Evolutionary conservation across 768 basidiomycete genomes (phyloP), one percentile per base, ranked within the genome.

Genomic region (Psilocybe sp.): DNA sequence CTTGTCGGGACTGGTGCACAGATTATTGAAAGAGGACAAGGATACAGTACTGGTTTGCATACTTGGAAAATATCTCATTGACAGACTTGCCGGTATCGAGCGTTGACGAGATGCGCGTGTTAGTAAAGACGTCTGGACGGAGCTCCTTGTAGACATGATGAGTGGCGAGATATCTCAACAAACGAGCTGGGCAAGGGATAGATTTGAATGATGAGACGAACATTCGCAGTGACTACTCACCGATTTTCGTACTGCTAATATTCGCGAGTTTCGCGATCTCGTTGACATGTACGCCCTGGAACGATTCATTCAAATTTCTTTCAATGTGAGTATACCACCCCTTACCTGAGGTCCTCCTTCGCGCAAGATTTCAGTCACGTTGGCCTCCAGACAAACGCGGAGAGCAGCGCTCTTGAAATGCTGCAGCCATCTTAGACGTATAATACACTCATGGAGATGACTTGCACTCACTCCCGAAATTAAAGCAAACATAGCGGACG

Each of bases 111-210:
- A 74, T 60, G 8, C 70, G 65, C 9, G 66, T 73, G 55, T 69
- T 64, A 2, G 66, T 52, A 48, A 68, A 73, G 0, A 71, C 66
- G 52, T 72, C 65, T 1, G 69, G 67, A 12, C 38, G 48, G 1
- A 72, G 55, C 58, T 75, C 74, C 8, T 60, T 60, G 47, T 69
- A 75, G 33, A 67, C 62, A 28, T 73, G 70, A 46, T 68, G 62
- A 20, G 51, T 64, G 1, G 70, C 63, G 5, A 74, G 63, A 7
- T 61, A 51, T 6, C 72, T 64, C 34, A 75, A 57, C 34, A 70
- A 57, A 1, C 72, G 65, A 5, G 37, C 49, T 53, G 23, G 1
- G 34, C 47, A 14, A 12, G 19, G 16, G 11, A 32, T 16, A 14
- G 5, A 45, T 16, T n/a, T 15, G 19, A 5, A 32, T 36, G 18